phyloP scores from a whole-genome alignment of 805 yeast species.

The Yamadazyma olivae region DNA sequence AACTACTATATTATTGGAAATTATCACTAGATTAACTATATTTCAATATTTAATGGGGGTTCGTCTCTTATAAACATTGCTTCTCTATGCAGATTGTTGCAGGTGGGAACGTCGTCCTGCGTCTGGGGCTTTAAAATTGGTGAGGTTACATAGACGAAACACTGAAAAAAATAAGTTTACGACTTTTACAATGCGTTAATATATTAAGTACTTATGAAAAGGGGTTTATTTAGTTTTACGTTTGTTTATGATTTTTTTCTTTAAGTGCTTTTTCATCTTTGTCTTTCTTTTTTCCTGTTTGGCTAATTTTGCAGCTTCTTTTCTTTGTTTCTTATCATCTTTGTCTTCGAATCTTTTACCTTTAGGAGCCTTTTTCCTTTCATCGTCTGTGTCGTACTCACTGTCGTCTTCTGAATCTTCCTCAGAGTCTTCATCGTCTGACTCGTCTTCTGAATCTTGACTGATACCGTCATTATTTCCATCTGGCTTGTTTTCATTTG shows the following conservation, averaged over 20 bases:
- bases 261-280: conserved; percentile 38
- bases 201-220: no score
- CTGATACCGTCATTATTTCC: background rate
- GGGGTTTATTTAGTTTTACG: conserved; percentile 44
- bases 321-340: conserved; percentile 47
- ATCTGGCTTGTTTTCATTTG: conserved; percentile 10
- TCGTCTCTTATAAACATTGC: no score
- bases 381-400: conserved; percentile 24
- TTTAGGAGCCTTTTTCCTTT: conserved; percentile 27
- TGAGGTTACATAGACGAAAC: no score
- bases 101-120: no score
- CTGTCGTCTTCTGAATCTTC: conserved; percentile 29
- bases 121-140: no score
- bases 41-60: no score
- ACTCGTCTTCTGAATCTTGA: conserved; percentile 16
- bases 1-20: no score
- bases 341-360: conserved; percentile 68
- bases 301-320: conserved; percentile 30
- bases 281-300: conserved; percentile 30
- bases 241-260: conserved; percentile 52
- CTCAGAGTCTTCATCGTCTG: conserved; percentile 27
- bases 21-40: no score
- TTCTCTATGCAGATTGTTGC: no score
- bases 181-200: no score
- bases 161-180: no score